Evolutionary conservation across 768 basidiomycete genomes (phyloP).

Genomic region (Leccinum variicolor): DNA sequence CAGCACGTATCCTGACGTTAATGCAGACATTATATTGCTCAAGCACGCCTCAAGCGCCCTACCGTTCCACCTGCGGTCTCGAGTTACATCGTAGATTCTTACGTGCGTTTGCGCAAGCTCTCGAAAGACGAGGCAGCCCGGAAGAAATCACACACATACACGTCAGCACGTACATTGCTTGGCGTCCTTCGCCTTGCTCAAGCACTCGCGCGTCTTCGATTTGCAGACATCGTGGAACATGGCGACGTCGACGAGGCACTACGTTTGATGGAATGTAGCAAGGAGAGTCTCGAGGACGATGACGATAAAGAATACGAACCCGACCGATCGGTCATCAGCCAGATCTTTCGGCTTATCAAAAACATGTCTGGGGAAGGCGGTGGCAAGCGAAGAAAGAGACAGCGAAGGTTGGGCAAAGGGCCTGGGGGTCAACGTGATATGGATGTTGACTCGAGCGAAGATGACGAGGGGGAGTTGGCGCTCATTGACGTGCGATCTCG

Average conservation of each 20-base stretch:
- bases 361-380: constrained; percentile 61
- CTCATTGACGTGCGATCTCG: constrained; percentile 88
- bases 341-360: constrained; percentile 90
- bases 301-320: constrained; percentile 63
- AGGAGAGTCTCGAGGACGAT: constrained; percentile 84
- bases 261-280: constrained; percentile 95
- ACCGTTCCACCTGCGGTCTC: constrained; percentile 88
- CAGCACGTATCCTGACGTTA: background rate
- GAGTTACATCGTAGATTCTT: constrained; percentile 90
- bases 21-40: constrained; percentile 89
- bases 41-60: constrained; percentile 84
- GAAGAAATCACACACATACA: constrained; percentile 90
- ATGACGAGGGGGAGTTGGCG: constrained; percentile 66
- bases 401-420: constrained; percentile 62
- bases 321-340: constrained; percentile 77
- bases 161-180: constrained; percentile 92
- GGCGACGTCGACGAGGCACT: constrained; percentile 95
- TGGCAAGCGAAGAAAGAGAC: constrained; percentile 38
- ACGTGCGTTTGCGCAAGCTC: constrained; percentile 90
- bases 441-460: constrained; percentile 66
- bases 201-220: constrained; percentile 89
- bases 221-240: constrained; percentile 73
- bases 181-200: constrained; percentile 93
- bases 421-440: constrained; percentile 68
- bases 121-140: constrained; percentile 88